These are phyloP conservation scores for Colletotrichum sp. DNA, from an alignment of 2,329 filamentous ascomycete species.

Conservation along the genomic window DNA sequence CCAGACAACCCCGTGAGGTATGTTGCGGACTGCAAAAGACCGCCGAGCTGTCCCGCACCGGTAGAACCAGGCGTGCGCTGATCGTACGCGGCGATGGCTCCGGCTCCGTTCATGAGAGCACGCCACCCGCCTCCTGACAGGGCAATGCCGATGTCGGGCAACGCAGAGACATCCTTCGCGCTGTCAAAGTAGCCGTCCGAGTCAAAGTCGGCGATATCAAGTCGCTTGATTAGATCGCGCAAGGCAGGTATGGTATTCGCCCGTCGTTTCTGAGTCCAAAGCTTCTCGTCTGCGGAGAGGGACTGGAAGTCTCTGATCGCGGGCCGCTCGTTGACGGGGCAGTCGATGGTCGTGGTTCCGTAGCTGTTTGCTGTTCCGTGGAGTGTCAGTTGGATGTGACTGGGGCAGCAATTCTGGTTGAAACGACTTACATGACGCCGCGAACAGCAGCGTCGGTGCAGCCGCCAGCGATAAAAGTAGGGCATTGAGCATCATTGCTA, in stretches of 20 bases:
- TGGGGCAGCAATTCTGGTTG: no score
- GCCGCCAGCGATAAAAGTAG: no score
- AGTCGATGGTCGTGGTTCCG: slow-evolving; percentile 69
- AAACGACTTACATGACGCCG: no score
- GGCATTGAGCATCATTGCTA: no score
- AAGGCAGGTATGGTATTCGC: slow-evolving; percentile 78
- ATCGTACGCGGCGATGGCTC: slow-evolving; percentile 81
- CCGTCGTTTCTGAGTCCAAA: slow-evolving; percentile 76
- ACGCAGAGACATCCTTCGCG: slow-evolving; percentile 61
- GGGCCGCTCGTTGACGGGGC: slow-evolving; percentile 69
- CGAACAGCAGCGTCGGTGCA: no score
- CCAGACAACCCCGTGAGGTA: slow-evolving; percentile 84
- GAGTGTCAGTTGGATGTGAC: no score
- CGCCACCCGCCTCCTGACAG: slow-evolving; percentile 86
- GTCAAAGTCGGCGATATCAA: slow-evolving; percentile 79
- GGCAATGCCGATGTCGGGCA: slow-evolving; percentile 73
- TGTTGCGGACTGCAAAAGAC: slow-evolving; percentile 79
- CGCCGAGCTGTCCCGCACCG: slow-evolving; percentile 71
- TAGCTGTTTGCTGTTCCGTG: slow-evolving; percentile 55
- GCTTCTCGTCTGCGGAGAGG: slow-evolving; percentile 72
- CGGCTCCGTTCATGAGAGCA: slow-evolving; percentile 82
- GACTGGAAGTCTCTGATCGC: slow-evolving; percentile 66
- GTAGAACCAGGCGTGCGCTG: slow-evolving; percentile 69
- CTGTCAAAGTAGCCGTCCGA: slow-evolving; percentile 72
- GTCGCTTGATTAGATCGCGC: slow-evolving; percentile 71